Conservation (phyloP, 2,329 filamentous ascomycete species). For the Trichoderma sp. region DNA sequence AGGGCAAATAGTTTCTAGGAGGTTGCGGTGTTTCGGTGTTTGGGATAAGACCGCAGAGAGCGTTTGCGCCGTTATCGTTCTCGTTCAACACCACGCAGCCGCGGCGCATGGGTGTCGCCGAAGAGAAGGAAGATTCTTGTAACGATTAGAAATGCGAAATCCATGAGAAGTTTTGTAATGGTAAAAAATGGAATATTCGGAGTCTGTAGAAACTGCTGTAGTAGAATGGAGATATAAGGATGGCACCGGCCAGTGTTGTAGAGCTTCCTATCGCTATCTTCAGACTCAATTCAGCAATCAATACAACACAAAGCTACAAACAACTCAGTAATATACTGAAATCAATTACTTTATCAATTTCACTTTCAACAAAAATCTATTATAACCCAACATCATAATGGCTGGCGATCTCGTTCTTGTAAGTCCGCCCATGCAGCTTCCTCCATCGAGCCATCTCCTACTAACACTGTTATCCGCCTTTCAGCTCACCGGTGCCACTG, state of each 20-base stretch:
- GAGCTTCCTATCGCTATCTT: neutral
- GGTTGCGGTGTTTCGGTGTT: constrained; percentile 2
- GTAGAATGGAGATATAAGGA: constrained; percentile 9
- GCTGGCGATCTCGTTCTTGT: constrained; percentile 18
- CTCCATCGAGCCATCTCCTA: neutral
- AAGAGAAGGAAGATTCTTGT: neutral
- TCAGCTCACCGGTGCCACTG: constrained; percentile 31
- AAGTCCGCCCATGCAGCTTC: neutral
- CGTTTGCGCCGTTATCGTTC: neutral
- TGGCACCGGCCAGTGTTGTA: neutral
- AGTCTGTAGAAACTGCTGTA: neutral
- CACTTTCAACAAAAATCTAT: neutral
- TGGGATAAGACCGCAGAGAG: neutral
- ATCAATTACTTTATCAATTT: neutral
- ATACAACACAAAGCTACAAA: neutral
- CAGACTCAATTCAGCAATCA: neutral
- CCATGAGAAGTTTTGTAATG: neutral
- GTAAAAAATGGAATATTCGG: neutral
- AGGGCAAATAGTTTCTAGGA: neutral
- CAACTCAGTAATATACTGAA: neutral
- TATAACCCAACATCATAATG: neutral
- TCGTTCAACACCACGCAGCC: neutral
- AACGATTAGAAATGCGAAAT: neutral
- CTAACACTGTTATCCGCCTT: neutral
- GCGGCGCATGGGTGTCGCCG: neutral